Conservation (phyloP, 2,329 filamentous ascomycete genomes). For the Penicillium sp. region DNA sequence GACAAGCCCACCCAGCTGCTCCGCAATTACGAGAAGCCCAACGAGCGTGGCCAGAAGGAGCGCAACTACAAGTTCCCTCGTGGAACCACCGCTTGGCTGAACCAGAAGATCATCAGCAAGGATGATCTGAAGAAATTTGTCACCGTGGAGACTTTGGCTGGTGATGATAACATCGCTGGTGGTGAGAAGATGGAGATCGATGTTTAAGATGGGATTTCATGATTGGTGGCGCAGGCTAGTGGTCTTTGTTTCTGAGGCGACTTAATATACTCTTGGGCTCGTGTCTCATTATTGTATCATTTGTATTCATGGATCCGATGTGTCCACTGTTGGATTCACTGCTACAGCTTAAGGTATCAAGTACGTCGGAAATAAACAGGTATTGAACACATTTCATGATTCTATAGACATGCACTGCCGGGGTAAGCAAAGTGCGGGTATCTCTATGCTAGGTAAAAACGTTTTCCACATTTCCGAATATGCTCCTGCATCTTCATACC, state of each 20-base stretch:
- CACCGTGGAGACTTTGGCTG: conserved; percentile 77
- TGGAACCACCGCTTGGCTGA: conserved; percentile 92
- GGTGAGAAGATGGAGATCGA: conserved; percentile 64
- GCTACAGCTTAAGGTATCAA: conserved; percentile 3
- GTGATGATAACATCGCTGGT: conserved; percentile 57
- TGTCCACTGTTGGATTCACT: conserved; percentile 1
- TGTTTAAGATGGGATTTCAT: conserved; percentile 26
- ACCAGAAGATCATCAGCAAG: conserved; percentile 93
- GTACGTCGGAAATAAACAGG: not conserved
- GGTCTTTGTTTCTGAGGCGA: conserved; percentile 8
- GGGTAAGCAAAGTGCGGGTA: conserved; percentile 6
- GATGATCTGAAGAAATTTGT: conserved; percentile 93
- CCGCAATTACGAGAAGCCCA: conserved; percentile 89
- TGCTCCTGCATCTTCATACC: not conserved
- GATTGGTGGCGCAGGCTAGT: conserved; percentile 7
- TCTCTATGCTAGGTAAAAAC: conserved; percentile 8
- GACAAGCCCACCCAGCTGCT: conserved; percentile 85
- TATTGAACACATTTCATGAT: not conserved
- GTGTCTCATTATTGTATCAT: conserved; percentile 8
- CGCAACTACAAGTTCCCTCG: conserved; percentile 85
- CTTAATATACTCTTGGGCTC: conserved; percentile 17
- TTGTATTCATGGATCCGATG: conserved; percentile 6
- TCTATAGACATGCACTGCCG: not conserved
- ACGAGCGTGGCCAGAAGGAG: conserved; percentile 84
- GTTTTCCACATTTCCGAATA: not conserved